Conservation (phyloP, 495 filamentous ascomycete genomes). For the Talaromyces ruber region DNA sequence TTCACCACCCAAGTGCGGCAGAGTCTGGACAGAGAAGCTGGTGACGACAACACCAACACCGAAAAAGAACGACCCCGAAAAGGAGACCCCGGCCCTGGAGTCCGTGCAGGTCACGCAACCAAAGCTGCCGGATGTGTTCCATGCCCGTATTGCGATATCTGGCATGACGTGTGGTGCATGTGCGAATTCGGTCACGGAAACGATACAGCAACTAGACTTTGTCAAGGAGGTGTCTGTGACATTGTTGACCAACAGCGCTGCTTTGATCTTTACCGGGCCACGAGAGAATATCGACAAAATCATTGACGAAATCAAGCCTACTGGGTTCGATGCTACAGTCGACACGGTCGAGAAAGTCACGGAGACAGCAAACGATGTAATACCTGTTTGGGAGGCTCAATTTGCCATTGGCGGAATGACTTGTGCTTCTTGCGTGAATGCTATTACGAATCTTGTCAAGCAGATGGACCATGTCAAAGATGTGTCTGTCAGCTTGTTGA, state of each 20-base stretch:
- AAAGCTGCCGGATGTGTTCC: conserved; percentile 19
- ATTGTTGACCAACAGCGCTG: conserved; percentile 51
- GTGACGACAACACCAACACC: background rate
- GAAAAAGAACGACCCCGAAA: background rate
- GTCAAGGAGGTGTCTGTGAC: conserved; percentile 47
- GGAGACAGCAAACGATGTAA: background rate
- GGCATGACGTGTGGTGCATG: conserved; percentile 65
- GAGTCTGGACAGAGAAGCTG: background rate
- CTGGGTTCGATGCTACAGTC: conserved; percentile 46
- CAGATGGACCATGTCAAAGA: conserved; percentile 25
- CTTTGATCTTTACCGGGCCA: conserved; percentile 34
- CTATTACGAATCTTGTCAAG: conserved; percentile 29
- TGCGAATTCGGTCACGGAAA: conserved; percentile 43
- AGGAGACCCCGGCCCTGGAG: background rate
- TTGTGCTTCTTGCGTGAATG: conserved; percentile 37
- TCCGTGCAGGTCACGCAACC: background rate
- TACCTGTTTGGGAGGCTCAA: conserved; percentile 25
- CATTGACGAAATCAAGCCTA: conserved; percentile 41
- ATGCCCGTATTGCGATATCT: conserved; percentile 41
- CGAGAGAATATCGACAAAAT: conserved; percentile 33
- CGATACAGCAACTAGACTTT: conserved; percentile 40
- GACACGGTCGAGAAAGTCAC: conserved; percentile 29
- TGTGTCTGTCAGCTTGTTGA: conserved; percentile 36
- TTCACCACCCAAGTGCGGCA: background rate
- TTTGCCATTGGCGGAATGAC: conserved; percentile 42